Evolutionary conservation across 306 rosid genomes (phyloP).

Genomic region (Quercus agrifolia): DNA sequence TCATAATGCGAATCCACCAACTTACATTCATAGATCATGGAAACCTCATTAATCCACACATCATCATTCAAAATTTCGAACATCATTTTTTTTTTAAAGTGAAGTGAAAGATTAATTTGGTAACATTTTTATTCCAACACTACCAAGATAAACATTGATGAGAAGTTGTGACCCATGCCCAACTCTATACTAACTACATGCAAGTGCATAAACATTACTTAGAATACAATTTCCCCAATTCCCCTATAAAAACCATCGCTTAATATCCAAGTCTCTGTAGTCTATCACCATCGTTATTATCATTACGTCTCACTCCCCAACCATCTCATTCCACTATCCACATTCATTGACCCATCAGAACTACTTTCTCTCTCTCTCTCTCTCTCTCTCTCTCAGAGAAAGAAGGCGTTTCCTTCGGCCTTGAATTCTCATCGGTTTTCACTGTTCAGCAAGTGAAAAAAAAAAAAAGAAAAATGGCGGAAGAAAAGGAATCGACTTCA

Average conservation of each 20-base stretch:
- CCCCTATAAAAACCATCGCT: background rate
- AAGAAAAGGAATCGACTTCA: constrained; percentile 77
- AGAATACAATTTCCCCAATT: background rate
- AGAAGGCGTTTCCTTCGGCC: background rate
- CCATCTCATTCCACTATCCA: background rate
- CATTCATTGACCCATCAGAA: background rate
- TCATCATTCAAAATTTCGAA: no score
- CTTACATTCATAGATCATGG: no score
- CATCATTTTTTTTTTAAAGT: no score
- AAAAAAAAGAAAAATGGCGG: constrained; percentile 49
- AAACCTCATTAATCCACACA: no score
- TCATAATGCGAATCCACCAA: no score
- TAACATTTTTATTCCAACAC: background rate
- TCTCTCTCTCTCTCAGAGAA: background rate
- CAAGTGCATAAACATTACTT: background rate
- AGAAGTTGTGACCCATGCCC: no score
- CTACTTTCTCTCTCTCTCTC: no score
- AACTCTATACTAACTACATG: no score
- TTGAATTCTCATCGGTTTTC: background rate
- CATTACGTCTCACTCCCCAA: background rate
- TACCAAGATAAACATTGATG: background rate
- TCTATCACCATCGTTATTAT: background rate
- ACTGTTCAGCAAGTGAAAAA: constrained; percentile 1
- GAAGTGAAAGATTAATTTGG: no score
- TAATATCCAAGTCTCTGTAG: background rate